These are phyloP conservation scores for Fraxinus baroniana DNA, from an alignment of 305 asterid species.

Conservation along the genomic window DNA sequence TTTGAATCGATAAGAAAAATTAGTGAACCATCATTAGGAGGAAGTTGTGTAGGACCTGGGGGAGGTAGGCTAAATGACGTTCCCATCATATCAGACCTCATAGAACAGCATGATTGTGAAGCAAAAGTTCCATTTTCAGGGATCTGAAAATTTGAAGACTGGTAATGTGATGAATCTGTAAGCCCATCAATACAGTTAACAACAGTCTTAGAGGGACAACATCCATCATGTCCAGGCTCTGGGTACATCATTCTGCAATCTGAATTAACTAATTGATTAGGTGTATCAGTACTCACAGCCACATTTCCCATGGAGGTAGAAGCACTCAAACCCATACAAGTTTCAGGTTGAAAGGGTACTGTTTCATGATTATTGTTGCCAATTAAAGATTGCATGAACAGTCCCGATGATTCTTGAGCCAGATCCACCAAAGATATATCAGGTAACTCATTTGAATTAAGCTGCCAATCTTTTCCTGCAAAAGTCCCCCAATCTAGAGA, in stretches of 20 bases:
- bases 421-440: slow-evolving; percentile 58
- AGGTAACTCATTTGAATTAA: slow-evolving; percentile 56
- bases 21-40: slow-evolving; percentile 40
- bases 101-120: slow-evolving; percentile 44
- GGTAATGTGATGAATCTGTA: slow-evolving; percentile 26
- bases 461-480: slow-evolving; percentile 61
- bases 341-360: slow-evolving; percentile 33
- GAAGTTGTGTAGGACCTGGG: slow-evolving; percentile 40
- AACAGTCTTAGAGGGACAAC: slow-evolving; percentile 44
- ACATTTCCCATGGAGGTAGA: slow-evolving; percentile 27
- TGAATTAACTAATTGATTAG: slow-evolving; percentile 27
- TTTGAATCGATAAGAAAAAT: slow-evolving; percentile 36
- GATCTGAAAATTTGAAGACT: slow-evolving; percentile 35
- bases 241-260: slow-evolving; percentile 35
- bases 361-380: slow-evolving; percentile 41
- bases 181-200: slow-evolving; percentile 27
- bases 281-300: slow-evolving; percentile 30
- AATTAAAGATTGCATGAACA: slow-evolving; percentile 46
- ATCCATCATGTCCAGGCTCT: slow-evolving; percentile 42
- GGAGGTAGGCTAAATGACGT: slow-evolving; percentile 31
- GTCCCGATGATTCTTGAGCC: slow-evolving; percentile 55
- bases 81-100: slow-evolving; percentile 32
- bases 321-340: slow-evolving; percentile 18
- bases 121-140: slow-evolving; percentile 46
- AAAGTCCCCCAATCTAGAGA: slow-evolving; percentile 61